Base-by-base conservation (phyloP, 352 stramenopile species). In the Phytophthora lateralis region DNA sequence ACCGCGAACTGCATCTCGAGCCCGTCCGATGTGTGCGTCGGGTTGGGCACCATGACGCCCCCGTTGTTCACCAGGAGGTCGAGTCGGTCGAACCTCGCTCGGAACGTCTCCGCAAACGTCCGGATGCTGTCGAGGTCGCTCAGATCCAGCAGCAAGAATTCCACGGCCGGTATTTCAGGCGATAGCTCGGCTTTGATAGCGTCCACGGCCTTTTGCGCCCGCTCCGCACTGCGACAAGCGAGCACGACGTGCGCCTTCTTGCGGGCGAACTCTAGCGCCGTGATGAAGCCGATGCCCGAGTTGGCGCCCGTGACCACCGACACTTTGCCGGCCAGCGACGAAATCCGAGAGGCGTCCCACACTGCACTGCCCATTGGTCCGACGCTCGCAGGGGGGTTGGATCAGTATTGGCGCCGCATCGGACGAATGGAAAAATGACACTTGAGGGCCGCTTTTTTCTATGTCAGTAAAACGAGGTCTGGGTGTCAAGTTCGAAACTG, bases 281-380 rank as follows among this genome's bases (percentile, higher is more conserved):
- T 93, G 57, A 82, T 71, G 45, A 84, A 92, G n/a, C 89, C 90
- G 58, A 97, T 91, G 1, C 90, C 89, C 18, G 87, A 88, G 69
- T 96, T 96, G 34, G 70, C 73, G 21, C 90, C 90, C 1, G 90
- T 97, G 35, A 97, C 75, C 52, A 96, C 69, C 15, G 76, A 83
- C 47, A 97, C 63, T 26, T 87, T 97, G 27, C 65, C 76, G 1
- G 50, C 34, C 9, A 76, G 57, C 37, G 63, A 71, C 38, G 78
- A 71, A 18, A 84, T 80, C 14, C 30, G 37, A 6, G 63, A 66
- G 43, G 34, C 37, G 20, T 71, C 57, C 56, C 61, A 69, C 46
- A 43, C 32, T 8, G 9, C 17, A 10, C 15, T 15, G 27, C 34
- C 18, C 47, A 42, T 54, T 18, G n/a, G n/a, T n/a, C n/a, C n/a